phyloP scores from a whole-genome alignment of 1,284 basidiomycete genomes.

The Apiotrichum domesticum region DNA sequence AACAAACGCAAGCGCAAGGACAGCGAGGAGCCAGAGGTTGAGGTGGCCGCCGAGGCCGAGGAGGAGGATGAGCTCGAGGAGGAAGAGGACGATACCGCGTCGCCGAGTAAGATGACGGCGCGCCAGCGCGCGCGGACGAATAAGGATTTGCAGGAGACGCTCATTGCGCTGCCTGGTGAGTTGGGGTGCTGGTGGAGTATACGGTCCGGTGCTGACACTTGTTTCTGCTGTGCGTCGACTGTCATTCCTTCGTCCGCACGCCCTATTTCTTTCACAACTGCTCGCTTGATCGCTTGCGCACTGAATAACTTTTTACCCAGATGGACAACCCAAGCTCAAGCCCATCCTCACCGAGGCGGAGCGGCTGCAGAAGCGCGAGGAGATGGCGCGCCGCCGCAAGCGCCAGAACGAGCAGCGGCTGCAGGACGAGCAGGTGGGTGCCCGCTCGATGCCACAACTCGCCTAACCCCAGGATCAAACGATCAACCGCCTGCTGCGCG shows the following conservation, averaged over 20 bases:
- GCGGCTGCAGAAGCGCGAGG: constrained; percentile 70
- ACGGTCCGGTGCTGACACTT: too few species aligned
- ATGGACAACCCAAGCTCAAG: constrained; percentile 57
- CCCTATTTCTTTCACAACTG: too few species aligned
- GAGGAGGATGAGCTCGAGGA: constrained; percentile 9
- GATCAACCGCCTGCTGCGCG: constrained; percentile 83
- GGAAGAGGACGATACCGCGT: constrained; percentile 8
- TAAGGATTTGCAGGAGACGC: constrained; percentile 22
- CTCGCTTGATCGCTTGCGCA: too few species aligned
- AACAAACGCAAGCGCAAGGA: constrained; percentile 6
- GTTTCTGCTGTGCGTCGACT: too few species aligned
- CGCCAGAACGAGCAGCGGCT: constrained; percentile 83
- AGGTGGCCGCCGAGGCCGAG: constrained; percentile 5
- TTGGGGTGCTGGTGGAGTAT: not conserved
- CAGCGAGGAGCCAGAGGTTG: constrained; percentile 15
- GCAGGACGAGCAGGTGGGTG: constrained; percentile 77
- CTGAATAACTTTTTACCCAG: constrained; percentile 28
- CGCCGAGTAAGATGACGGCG: constrained; percentile 34
- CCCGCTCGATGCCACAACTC: not conserved
- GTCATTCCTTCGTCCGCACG: too few species aligned
- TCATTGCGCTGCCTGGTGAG: constrained; percentile 29
- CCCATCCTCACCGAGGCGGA: constrained; percentile 70
- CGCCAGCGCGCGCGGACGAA: constrained; percentile 29
- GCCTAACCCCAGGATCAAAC: constrained; percentile 54
- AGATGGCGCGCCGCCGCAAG: constrained; percentile 76